Percentiles rank a stretch among this genome's conserved stretches.
These are phyloP conservation scores for Cryoendolithus antarcticus DNA, from an alignment of 2,329 filamentous ascomycete genomes.

Conservation along the genomic window DNA sequence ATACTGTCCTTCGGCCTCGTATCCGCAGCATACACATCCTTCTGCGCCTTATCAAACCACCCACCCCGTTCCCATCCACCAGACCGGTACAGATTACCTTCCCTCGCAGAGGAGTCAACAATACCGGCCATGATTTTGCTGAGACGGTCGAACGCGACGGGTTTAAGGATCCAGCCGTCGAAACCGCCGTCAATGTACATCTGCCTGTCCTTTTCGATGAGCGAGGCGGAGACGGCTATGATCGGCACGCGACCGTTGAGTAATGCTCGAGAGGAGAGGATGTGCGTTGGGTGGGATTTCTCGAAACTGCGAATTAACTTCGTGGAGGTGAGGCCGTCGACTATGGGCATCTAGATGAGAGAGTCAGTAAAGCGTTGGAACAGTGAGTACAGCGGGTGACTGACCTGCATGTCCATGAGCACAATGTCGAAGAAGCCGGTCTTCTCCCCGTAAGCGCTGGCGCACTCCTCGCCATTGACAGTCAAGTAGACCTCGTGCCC, in stretches of 20 bases:
- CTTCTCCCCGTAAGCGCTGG: conserved; percentile 53
- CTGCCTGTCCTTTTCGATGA: conserved; percentile 56
- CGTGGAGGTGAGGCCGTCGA: conserved; percentile 69
- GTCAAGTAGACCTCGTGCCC: conserved; percentile 62
- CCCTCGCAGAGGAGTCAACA: conserved; percentile 44
- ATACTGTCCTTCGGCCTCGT: conserved; percentile 21
- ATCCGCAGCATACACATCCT: conserved; percentile 25
- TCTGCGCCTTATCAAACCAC: conserved; percentile 52
- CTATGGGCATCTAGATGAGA: conserved; percentile 66
- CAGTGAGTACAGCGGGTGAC: conserved; percentile 13
- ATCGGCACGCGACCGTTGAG: conserved; percentile 61
- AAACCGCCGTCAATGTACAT: conserved; percentile 68
- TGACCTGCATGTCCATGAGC: conserved; percentile 86
- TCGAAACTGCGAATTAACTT: conserved; percentile 73
- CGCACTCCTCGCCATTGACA: conserved; percentile 76
- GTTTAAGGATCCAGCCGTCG: conserved; percentile 84
- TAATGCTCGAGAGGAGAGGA: conserved; percentile 46
- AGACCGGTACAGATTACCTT: conserved; percentile 52
- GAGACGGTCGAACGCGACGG: conserved; percentile 68
- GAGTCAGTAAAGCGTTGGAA: conserved; percentile 7
- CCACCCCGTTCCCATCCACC: conserved; percentile 78
- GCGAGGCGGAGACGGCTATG: conserved; percentile 75
- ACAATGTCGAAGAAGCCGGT: conserved; percentile 59
- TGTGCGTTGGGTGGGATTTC: conserved; percentile 36
- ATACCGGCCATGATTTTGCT: conserved; percentile 59